Evolutionary conservation across 352 stramenopile genomes (phyloP), one percentile per base, ranked within the genome.

Genomic region (Pythium dissimile): DNA sequence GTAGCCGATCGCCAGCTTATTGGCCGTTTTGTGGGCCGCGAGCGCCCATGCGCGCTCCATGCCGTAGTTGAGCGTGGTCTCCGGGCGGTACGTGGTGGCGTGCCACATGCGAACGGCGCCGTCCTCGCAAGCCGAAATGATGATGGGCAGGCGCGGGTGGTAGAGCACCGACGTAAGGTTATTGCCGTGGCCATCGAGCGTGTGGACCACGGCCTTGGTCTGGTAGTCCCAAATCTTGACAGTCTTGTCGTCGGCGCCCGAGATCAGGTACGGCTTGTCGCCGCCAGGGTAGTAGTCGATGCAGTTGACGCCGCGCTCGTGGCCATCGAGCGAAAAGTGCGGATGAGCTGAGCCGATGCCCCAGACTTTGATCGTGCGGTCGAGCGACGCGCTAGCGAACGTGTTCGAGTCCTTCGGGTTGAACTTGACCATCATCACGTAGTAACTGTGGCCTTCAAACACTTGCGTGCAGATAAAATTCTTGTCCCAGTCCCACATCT

Each of bases 151-250:
- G 37, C 97, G 96, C 44, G 97, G 97, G 78, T 99, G 97, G 83
- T 99, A 99, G 55, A 98, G 72, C 28, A 99, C 97, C 0, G 92
- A 77, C 57, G 95, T 98, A 34, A 99, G 84, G 83, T 99, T 99
- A 71, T 99, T 97, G n/a, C 88, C 91, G 75, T 99, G 97, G 35
- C 97, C 97, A 43, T 99, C 96, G 18, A 99, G 84, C 30, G 94
- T 98, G 74, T 99, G 97, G 18, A 99, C 93, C 62, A 98, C 98
- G n/a, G 89, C 96, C 73, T 99, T 99, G 10, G 97, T 99, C 86
- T 99, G 86, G 82, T 99, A 99, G 77, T 99, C 97, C 97, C 97
- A 99, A 61, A 99, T 98, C 66, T 99, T 98, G 30, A 99, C 91
- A 10, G 94, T 99, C 37, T 93, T 90, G 80, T 99, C 86, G 67